Evolutionary conservation across 495 filamentous ascomycete species (phyloP), one percentile per base, ranked within the genome.

Genomic region (Hyaloscypha hepaticicola): DNA sequence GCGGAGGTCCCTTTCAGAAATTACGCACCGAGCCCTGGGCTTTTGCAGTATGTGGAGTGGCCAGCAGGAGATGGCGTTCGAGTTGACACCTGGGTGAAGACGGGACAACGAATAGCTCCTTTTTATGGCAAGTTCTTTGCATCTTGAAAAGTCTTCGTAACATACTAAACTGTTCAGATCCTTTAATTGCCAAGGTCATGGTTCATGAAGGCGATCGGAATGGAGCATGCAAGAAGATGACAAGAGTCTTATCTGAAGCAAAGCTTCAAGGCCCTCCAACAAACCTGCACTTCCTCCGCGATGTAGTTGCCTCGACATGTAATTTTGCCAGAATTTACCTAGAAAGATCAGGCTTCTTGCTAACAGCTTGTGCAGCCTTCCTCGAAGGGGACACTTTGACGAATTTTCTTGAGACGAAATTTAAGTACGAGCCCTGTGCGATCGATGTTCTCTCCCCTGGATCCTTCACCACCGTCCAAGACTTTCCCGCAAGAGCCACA

Each of bases 121-220:
- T 76, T 81, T 66, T 87, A 87, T 64, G 83, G 38, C 19, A 45
- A 45, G 9, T 14, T 45, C 1, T 16, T 19, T 1, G 38, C 6
- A 16, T 16, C 38, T 45, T 9, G 38, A 16, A 45, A 16, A 45
- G 11, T 16, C 14, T 16, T 45, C 19, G 19, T 45, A 12, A 5
- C 11, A 16, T 16, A 14, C 1, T 16, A 16, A 14, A 45, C 38
- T 45, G 3, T 19, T 45, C 38, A 45, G 38, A 88, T 72, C 83
- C 86, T 4, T 69, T 89, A n/a, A 72, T 89, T 55, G 85, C 83
- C 27, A 89, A 88, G 65, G 74, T 87, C 5, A 88, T 89, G 77
- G 77, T 78, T 22, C 80, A 86, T 66, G 72, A 72, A 0, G 61
- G 71, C 16, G 75, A 72, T 19, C 72, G 85, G 61, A 63, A 76